Percentiles rank a stretch among this genome's conserved stretches.
These are phyloP conservation scores for Rubia peregrina DNA, from an alignment of 305 asterid genomes.

Conservation along the genomic window DNA sequence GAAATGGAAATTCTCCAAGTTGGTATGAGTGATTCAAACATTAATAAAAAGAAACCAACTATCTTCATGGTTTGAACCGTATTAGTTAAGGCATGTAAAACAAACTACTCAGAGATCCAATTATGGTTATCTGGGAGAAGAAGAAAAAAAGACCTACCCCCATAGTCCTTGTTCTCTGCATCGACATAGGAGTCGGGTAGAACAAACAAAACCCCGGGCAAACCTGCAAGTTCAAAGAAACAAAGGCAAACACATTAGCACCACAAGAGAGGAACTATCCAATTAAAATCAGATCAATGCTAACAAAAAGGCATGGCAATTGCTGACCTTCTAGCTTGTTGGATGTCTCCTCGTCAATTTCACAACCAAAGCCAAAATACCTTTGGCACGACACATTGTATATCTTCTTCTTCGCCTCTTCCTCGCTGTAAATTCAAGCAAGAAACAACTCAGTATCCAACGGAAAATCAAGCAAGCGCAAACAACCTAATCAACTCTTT, in stretches of 20 bases:
- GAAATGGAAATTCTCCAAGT: not conserved
- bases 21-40: not conserved
- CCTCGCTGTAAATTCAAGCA: constrained; percentile 43
- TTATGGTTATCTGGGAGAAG: not conserved
- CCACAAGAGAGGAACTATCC: not conserved
- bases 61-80: not conserved
- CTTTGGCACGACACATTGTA: constrained; percentile 89
- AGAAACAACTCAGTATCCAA: not conserved
- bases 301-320: not conserved
- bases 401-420: constrained; percentile 87
- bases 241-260: not conserved
- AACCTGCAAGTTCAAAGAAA: constrained; percentile 35
- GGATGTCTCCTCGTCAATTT: constrained; percentile 90
- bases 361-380: constrained; percentile 94
- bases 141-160: constrained; percentile 41
- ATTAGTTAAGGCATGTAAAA: not conserved
- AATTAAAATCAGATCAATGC: not conserved
- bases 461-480: not conserved
- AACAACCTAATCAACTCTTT: not conserved
- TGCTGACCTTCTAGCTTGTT: constrained; percentile 85
- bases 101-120: not conserved
- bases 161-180: constrained; percentile 91
- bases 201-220: constrained; percentile 94
- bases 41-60: not conserved
- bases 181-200: constrained; percentile 97